Evolutionary conservation across 2,329 filamentous ascomycete genomes (phyloP), one percentile per base, ranked within the genome.

Genomic region (Mycosphaerella sp.): DNA sequence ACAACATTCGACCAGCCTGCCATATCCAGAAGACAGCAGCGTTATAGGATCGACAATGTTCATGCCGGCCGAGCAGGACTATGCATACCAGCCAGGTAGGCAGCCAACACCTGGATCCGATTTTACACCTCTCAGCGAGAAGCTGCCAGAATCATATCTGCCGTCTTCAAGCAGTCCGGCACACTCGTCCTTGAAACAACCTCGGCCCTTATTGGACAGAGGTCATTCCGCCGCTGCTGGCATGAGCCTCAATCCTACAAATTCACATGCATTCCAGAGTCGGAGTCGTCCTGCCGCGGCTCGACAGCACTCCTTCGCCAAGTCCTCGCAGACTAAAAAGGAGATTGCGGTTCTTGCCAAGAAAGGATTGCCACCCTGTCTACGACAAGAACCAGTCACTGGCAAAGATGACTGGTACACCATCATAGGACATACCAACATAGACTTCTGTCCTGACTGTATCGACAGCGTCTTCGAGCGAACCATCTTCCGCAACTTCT

Each of bases 361-460:
- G 54, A 63, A 63, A 54, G 56, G 59, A 35, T 41, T 90, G 12
- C 80, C 86, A 2, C 76, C 82, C 2, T 95, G 90, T 61, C 84
- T 84, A 6, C 78, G 87, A 54, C 80, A 78, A 35, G 71, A 76
- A 4, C 79, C 80, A 9, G 77, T 81, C 10, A 72, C 78, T 8
- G 82, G 83, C 1, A 78, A 83, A 54, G 75, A 84, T 55, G 88
- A 93, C 62, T 96, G 90, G 87, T 82, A 89, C 55, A 90, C 85
- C 0, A 74, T 96, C 4, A 80, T 81, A 3, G 80, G 81, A 12
- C 79, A 83, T 54, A 78, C 82, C 10, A 79, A 80, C 53, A 86
- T 96, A 60, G 81, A 87, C 56, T 85, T 96, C 41, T 96, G 91
- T 61, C 87, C 88, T 0, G 80, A 79, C 10, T 97, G 91, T 70